These are phyloP conservation scores for Spergularia azorica DNA, from an alignment of 179 eudicot species.

Conservation along the genomic window DNA sequence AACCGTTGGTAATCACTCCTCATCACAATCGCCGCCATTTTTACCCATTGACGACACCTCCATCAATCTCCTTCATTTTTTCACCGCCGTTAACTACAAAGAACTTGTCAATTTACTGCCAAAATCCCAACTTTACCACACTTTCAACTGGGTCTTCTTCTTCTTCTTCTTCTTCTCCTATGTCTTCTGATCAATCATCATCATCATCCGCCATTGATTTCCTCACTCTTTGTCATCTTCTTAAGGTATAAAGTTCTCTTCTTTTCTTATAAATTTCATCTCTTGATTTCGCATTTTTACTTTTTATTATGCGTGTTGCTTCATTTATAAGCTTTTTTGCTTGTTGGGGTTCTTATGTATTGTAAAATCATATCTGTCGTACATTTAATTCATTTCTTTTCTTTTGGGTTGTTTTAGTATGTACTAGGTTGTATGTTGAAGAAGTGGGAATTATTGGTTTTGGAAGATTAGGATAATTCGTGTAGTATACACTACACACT, in stretches of 20 bases:
- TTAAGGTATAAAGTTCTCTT: slow-evolving; percentile 31
- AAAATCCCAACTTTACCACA: slow-evolving; percentile 13
- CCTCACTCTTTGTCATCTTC: slow-evolving; percentile 45
- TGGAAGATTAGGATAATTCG: too few species aligned
- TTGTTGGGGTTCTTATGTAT: background rate
- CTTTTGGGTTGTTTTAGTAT: background rate
- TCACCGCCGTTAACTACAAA: slow-evolving; percentile 5
- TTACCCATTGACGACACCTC: background rate
- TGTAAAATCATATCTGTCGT: too few species aligned
- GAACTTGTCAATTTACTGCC: slow-evolving; percentile 30
- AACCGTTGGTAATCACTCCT: background rate
- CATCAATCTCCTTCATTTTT: background rate
- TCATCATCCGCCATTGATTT: slow-evolving; percentile 44
- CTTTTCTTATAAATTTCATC: too few species aligned
- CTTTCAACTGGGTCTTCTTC: slow-evolving; percentile 15
- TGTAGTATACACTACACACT: too few species aligned
- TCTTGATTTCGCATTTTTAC: background rate
- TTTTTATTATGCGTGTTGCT: background rate
- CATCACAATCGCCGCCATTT: slow-evolving; percentile 17
- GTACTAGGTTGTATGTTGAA: too few species aligned
- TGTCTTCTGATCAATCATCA: slow-evolving; percentile 13
- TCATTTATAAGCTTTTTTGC: background rate
- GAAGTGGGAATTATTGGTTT: too few species aligned
- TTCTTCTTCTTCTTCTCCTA: slow-evolving; percentile 13
- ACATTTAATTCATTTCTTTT: background rate